phyloP scores from a whole-genome alignment of 306 rosid genomes.

The Glycine soja region DNA sequence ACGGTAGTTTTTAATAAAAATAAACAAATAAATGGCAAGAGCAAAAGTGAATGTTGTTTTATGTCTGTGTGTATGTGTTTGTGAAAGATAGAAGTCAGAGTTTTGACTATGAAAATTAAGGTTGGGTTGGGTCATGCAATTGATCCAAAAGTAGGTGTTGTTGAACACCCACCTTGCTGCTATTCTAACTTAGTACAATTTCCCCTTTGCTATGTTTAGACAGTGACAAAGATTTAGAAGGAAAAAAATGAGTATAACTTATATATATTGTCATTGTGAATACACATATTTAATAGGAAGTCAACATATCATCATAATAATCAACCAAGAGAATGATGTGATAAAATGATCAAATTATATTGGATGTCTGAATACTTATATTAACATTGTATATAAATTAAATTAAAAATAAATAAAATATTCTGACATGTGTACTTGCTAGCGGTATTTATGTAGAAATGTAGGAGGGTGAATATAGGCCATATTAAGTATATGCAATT shows the following conservation, averaged over 20 bases:
- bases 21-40: background rate
- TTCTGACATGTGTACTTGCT: background rate
- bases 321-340: background rate
- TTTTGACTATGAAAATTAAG: background rate
- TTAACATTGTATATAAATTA: too few species aligned
- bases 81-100: background rate
- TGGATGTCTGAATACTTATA: too few species aligned
- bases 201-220: background rate
- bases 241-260: background rate
- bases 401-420: too few species aligned
- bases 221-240: background rate
- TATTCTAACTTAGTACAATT: background rate
- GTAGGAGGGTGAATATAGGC: background rate
- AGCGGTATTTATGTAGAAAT: background rate
- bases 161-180: background rate
- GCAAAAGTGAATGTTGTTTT: background rate
- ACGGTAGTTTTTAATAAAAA: too few species aligned
- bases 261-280: too few species aligned
- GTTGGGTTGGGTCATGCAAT: background rate
- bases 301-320: background rate
- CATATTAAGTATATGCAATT: background rate
- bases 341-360: too few species aligned
- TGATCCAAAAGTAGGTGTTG: background rate
- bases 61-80: background rate
- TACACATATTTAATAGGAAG: background rate